Base-by-base conservation (phyloP, 2,329 filamentous ascomycete genomes). In the Amesomyces nigricolor region DNA sequence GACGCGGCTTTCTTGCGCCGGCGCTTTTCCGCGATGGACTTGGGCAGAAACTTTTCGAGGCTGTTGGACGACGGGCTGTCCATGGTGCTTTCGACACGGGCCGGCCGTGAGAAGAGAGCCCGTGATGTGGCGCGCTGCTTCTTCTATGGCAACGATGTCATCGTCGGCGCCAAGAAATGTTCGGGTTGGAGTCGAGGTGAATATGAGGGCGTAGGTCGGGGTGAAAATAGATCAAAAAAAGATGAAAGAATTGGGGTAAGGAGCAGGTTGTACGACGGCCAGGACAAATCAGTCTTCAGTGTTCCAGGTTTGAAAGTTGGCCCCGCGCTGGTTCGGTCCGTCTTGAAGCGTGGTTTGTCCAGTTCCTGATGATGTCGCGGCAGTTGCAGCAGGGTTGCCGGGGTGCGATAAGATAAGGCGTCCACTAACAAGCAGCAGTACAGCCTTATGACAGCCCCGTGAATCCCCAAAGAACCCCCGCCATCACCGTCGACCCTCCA, bases 31-130 rank as follows among this genome's bases (percentile, higher is more conserved):
- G 71, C 69, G 52, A 83, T 73, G 38, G 74, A 71, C 64, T 78
- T 80, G 50, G 79, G 74, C 37, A 84, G 68, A 30, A 83, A 72
- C 68, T 80, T 82, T 55, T 71, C 73, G 43, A 81, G 68, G 11
- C 72, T 70, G 59, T 67, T 72, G 38, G 61, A 53, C 8, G 61
- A 53, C 8, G 49, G 48, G 53, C 58, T 54, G 44, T 66, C 64
- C 65, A 65, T 66, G 9, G 6, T 53, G 44, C 14, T 26, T 5
- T 49, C 32, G 32, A 10, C n/a, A 9, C 29, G 29, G 46, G 13
- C 19, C 44, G 30, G 26, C 13, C n/a, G 14, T n/a, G 19, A 8
- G 45, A 37, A 16, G 10, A 11, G 14, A 9, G 35, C 19, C 37
- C 9, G 11, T 13, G 37, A 17, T 29, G 10, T 29, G 45, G 16